These are phyloP conservation scores for Cladophialophora immunda DNA, from an alignment of 2,329 filamentous ascomycete genomes.

Conservation along the genomic window DNA sequence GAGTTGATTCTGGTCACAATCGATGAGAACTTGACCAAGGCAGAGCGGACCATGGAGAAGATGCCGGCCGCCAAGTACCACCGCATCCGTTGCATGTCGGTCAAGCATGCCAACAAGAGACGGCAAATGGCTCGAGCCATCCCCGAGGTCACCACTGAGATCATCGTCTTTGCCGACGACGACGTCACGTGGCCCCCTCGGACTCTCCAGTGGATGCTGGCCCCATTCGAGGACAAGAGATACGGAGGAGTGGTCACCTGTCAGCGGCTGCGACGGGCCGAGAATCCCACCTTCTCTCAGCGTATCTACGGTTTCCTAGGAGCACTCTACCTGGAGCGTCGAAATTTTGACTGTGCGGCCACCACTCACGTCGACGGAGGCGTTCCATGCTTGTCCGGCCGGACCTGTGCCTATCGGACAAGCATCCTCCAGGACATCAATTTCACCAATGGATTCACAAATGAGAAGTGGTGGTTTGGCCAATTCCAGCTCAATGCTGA, in stretches of 20 bases:
- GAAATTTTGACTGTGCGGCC: slow-evolving; percentile 96
- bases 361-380: slow-evolving; percentile 95
- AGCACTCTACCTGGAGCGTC: slow-evolving; percentile 87
- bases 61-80: slow-evolving; percentile 53
- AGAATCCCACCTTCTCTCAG: slow-evolving; percentile 65
- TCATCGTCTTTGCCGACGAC: slow-evolving; percentile 94
- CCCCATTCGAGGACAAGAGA: slow-evolving; percentile 82
- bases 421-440: slow-evolving; percentile 84
- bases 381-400: slow-evolving; percentile 94
- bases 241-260: slow-evolving; percentile 94
- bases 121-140: slow-evolving; percentile 92
- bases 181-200: slow-evolving; percentile 92
- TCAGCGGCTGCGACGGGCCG: slow-evolving; percentile 80
- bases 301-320: slow-evolving; percentile 88
- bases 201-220: slow-evolving; percentile 88
- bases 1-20: slow-evolving; percentile 88
- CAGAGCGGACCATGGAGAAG: slow-evolving; percentile 67
- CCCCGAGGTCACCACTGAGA: slow-evolving; percentile 80
- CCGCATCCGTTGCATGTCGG: slow-evolving; percentile 55
- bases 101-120: slow-evolving; percentile 91
- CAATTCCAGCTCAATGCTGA: slow-evolving; percentile 92
- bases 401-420: slow-evolving; percentile 90
- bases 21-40: slow-evolving; percentile 75
- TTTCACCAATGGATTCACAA: slow-evolving; percentile 88
- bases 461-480: slow-evolving; percentile 81